Percentiles rank a stretch among this genome's conserved stretches.
Evolutionary conservation across 345 rosid species (phyloP).

Genomic region (Alliaria petiolata): DNA sequence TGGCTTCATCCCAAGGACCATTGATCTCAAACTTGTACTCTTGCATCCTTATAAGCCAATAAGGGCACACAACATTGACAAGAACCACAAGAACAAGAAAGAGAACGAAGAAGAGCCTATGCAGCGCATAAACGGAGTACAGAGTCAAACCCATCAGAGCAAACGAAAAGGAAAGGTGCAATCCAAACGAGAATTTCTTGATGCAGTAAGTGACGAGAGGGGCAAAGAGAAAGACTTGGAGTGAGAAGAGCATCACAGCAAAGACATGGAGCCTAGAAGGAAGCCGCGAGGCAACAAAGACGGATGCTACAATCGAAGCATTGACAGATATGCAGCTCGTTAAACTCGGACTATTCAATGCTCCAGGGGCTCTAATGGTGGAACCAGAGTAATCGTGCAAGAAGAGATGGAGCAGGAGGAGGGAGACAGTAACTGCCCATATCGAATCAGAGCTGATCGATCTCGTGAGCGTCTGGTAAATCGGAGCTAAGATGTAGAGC

Average conservation of each 20-base stretch:
- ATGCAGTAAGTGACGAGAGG: constrained; percentile 76
- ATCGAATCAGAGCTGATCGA: constrained; percentile 93
- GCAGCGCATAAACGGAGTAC: constrained; percentile 47
- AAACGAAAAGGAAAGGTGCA: constrained; percentile 64
- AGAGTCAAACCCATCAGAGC: constrained; percentile 55
- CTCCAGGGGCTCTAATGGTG: constrained; percentile 63
- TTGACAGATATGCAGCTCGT: constrained; percentile 75
- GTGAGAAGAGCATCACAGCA: constrained; percentile 81
- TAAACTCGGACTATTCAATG: constrained; percentile 59
- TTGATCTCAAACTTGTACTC: constrained; percentile 95
- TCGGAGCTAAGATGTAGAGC: constrained; percentile 69
- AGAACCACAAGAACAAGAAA: constrained; percentile 58
- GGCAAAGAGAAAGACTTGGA: constrained; percentile 82
- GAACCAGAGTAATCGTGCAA: constrained; percentile 84
- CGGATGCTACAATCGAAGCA: constrained; percentile 84
- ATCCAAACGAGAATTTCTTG: constrained; percentile 57
- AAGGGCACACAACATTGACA: constrained; percentile 78
- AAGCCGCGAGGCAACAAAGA: constrained; percentile 74
- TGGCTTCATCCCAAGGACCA: constrained; percentile 99
- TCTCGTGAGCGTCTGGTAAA: constrained; percentile 81
- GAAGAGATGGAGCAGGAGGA: constrained; percentile 81
- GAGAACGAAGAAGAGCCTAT: constrained; percentile 52
- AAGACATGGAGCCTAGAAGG: constrained; percentile 87
- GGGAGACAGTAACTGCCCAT: constrained; percentile 65
- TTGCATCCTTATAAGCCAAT: constrained; percentile 84